A percentile compares a stretch with the other conserved stretches of the same genome.
Evolutionary conservation across 164 flowering plant species (phyloP).

Genomic region (Aristolochia contorta): DNA sequence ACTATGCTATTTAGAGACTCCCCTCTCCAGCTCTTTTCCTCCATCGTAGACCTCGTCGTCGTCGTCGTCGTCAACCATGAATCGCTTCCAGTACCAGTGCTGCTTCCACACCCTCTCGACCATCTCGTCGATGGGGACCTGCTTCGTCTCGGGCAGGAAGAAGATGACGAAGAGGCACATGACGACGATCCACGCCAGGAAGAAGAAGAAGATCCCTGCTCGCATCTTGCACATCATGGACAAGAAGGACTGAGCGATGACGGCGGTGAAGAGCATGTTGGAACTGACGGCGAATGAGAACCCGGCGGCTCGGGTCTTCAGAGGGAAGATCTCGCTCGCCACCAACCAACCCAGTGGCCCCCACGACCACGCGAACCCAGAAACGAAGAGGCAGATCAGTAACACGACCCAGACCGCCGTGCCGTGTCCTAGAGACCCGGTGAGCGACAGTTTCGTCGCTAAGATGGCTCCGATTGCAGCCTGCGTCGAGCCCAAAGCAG

Average conservation of each 20-base stretch:
- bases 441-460: slow-evolving; percentile 13
- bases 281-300: slow-evolving; percentile 56
- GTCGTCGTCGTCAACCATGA: slow-evolving; percentile 16
- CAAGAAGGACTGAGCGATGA: slow-evolving; percentile 67
- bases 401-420: slow-evolving; percentile 32
- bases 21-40: too few species aligned
- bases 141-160: slow-evolving; percentile 51
- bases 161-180: slow-evolving; percentile 40
- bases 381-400: slow-evolving; percentile 36
- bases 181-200: slow-evolving; percentile 45
- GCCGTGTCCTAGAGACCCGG: slow-evolving; percentile 11
- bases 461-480: slow-evolving; percentile 28
- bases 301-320: slow-evolving; percentile 54
- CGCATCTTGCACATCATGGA: slow-evolving; percentile 60
- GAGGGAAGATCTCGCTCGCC: slow-evolving; percentile 51
- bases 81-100: slow-evolving; percentile 47
- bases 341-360: slow-evolving; percentile 66
- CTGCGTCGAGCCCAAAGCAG: slow-evolving; percentile 5
- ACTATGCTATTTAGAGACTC: too few species aligned
- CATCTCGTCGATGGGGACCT: slow-evolving; percentile 42
- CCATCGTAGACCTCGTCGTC: background rate
- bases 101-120: slow-evolving; percentile 44
- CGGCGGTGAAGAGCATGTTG: slow-evolving; percentile 62
- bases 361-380: slow-evolving; percentile 65
- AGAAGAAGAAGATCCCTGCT: slow-evolving; percentile 61